Evolutionary conservation across 257 asterid genomes (phyloP).

Genomic region (Rubia yunnanensis): DNA sequence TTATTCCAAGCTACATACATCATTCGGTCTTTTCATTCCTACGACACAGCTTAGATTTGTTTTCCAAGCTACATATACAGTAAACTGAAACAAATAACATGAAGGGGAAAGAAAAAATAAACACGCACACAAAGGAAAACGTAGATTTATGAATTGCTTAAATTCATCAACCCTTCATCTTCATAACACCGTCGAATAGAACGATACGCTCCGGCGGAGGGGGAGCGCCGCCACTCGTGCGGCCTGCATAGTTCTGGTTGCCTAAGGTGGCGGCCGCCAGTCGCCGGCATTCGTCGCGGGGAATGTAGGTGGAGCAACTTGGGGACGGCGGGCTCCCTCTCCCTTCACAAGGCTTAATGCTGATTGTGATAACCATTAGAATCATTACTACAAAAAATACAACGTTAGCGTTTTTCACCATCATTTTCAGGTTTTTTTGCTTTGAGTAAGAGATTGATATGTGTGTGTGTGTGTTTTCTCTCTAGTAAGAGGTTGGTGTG

Average conservation of each 20-base stretch:
- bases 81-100: no score
- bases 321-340: conserved; percentile 20
- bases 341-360: conserved; percentile 9
- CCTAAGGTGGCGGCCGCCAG: conserved; percentile 16
- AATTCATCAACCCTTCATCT: no score
- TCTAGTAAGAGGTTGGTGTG: no score
- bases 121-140: no score
- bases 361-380: not conserved
- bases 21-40: no score
- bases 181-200: conserved; percentile 25
- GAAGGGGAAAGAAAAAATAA: no score
- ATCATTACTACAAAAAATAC: not conserved
- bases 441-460: not conserved
- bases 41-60: no score
- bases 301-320: conserved; percentile 21
- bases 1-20: no score
- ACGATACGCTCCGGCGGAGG: conserved; percentile 19
- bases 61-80: no score
- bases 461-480: no score
- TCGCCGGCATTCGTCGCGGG: conserved; percentile 24
- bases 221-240: not conserved
- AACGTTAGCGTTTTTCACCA: not conserved
- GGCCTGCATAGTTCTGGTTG: conserved; percentile 32
- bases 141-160: no score
- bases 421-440: not conserved